phyloP scores from a whole-genome alignment of 2,329 filamentous ascomycete genomes.

The Fusarium sp. region DNA sequence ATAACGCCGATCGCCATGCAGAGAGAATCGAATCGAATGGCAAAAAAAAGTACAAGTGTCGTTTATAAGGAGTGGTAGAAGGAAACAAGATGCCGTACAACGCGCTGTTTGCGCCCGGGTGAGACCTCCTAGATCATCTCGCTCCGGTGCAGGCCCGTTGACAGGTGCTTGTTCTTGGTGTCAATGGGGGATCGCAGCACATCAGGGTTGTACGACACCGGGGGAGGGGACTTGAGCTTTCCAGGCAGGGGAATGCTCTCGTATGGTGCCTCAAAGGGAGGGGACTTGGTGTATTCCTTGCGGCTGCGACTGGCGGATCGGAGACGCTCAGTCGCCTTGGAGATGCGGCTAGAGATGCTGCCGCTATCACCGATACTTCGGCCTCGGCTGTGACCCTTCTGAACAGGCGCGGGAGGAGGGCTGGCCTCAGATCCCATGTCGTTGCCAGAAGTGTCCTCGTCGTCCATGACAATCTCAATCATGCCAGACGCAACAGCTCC shows the following conservation, averaged over 20 bases:
- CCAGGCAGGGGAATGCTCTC: conserved; percentile 51
- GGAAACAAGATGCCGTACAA: conserved; percentile 19
- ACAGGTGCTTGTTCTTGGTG: conserved; percentile 50
- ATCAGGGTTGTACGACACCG: conserved; percentile 52
- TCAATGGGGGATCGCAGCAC: conserved; percentile 48
- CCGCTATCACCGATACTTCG: conserved; percentile 62
- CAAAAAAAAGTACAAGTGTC: conserved; percentile 7
- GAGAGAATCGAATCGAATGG: conserved; percentile 39
- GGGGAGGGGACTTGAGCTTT: conserved; percentile 48
- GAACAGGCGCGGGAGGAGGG: conserved; percentile 48
- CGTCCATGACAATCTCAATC: conserved; percentile 73
- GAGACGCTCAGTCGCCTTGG: conserved; percentile 66
- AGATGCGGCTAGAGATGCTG: conserved; percentile 61
- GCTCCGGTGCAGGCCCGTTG: conserved; percentile 61
- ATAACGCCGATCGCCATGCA: conserved; percentile 55
- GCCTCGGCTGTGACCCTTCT: conserved; percentile 63
- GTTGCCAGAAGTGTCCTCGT: conserved; percentile 54
- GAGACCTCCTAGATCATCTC: conserved; percentile 60
- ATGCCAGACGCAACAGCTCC: conserved; percentile 61
- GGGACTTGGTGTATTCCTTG: conserved; percentile 50
- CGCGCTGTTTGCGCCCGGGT: conserved; percentile 8
- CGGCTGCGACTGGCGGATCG: conserved; percentile 66
- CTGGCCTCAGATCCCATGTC: conserved; percentile 35
- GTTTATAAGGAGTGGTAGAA: conserved; percentile 36
- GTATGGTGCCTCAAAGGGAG: conserved; percentile 49